phyloP scores from a whole-genome alignment of 768 basidiomycete genomes.

The Phaffia tasmanica region DNA sequence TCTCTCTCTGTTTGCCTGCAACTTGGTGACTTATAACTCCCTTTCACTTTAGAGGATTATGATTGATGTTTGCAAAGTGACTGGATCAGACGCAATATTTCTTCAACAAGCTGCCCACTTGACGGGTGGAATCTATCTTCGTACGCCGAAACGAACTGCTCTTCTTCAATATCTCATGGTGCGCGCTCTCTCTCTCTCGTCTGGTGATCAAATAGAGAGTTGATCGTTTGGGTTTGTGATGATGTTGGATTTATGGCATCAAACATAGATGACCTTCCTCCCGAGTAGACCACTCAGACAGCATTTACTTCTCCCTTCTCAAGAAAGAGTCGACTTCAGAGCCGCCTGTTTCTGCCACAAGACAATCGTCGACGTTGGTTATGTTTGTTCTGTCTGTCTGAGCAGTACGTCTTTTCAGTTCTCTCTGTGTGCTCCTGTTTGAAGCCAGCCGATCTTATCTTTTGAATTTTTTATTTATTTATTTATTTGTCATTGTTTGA shows the following conservation, averaged over 20 bases:
- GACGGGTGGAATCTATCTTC: conserved; percentile 86
- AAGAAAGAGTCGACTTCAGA: conserved; percentile 90
- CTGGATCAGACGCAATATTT: conserved; percentile 81
- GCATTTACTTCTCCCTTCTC: conserved; percentile 71
- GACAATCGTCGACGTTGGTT: conserved; percentile 88
- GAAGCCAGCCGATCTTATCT: background rate
- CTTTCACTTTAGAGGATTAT: conserved; percentile 63
- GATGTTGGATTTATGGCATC: background rate
- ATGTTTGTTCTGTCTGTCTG: conserved; percentile 95
- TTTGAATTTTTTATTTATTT: background rate
- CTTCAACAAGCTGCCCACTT: conserved; percentile 94
- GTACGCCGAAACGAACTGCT: conserved; percentile 64
- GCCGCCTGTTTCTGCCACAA: conserved; percentile 99
- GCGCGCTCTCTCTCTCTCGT: conserved; percentile 29
- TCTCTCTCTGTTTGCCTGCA: background rate
- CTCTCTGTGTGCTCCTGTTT: conserved; percentile 1
- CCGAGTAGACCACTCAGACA: conserved; percentile 60
- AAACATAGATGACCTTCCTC: conserved; percentile 67
- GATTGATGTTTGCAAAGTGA: conserved; percentile 90
- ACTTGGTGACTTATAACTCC: background rate
- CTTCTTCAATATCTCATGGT: conserved; percentile 87
- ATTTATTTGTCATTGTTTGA: background rate
- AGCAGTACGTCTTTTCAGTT: conserved; percentile 55
- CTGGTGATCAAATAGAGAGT: background rate
- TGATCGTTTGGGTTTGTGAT: background rate